Evolutionary conservation across 441 rosid genomes (phyloP).

Genomic region (Euphorbia corollata): DNA sequence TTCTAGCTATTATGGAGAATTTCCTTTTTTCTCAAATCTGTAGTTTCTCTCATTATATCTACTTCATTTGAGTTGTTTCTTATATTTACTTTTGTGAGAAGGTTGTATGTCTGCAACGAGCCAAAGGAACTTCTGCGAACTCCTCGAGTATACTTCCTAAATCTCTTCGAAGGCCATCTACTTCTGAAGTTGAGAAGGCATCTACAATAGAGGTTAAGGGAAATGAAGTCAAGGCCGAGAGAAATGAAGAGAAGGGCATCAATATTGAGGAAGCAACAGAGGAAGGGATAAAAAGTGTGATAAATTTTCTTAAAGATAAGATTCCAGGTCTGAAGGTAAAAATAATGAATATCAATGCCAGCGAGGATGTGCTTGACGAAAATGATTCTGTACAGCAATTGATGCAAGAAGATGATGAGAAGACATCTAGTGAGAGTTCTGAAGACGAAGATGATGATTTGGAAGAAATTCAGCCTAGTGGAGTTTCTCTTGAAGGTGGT

Average conservation of each 20-base stretch:
- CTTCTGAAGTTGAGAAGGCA: conserved; percentile 41
- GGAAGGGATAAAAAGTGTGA: conserved; percentile 84
- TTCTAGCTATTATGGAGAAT: background rate
- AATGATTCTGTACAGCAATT: conserved; percentile 51
- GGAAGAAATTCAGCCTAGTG: conserved; percentile 58
- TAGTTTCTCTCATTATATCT: background rate
- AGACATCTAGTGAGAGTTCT: conserved; percentile 39
- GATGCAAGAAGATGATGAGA: conserved; percentile 53
- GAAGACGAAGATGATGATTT: conserved; percentile 45
- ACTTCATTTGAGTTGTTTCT: conserved; percentile 11
- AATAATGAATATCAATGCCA: conserved; percentile 51
- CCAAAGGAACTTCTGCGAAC: conserved; percentile 41
- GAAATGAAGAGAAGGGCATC: conserved; percentile 55
- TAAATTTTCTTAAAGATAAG: conserved; percentile 83
- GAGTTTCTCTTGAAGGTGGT: conserved; percentile 33
- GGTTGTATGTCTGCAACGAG: conserved; percentile 72
- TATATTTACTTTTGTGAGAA: conserved; percentile 26
- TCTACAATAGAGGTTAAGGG: conserved; percentile 46
- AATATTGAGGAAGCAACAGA: conserved; percentile 70
- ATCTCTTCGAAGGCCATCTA: conserved; percentile 35
- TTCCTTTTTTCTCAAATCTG: background rate
- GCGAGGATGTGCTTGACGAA: conserved; percentile 51
- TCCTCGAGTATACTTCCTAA: conserved; percentile 34
- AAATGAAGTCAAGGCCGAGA: conserved; percentile 54
- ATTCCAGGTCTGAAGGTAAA: conserved; percentile 86